Evolutionary conservation across 2,329 filamentous ascomycete genomes (phyloP).

Genomic region (Neocatenulostroma microsporum): DNA sequence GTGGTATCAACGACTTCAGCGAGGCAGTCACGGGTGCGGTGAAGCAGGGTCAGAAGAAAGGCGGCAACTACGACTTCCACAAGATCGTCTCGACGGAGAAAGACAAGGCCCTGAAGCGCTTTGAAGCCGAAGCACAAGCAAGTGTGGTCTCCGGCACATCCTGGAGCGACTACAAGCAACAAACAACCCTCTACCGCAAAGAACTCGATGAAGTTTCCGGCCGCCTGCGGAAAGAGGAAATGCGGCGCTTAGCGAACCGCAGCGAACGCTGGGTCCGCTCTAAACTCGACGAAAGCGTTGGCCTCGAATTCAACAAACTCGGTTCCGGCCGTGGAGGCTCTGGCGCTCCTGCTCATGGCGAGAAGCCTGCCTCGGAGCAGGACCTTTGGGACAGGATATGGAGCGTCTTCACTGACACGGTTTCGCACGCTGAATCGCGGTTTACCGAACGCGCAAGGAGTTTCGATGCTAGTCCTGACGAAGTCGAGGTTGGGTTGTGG

Average conservation of each 20-base stretch:
- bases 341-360: conserved; percentile 69
- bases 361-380: conserved; percentile 66
- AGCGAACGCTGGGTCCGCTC: conserved; percentile 92
- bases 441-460: conserved; percentile 85
- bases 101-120: conserved; percentile 63
- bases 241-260: conserved; percentile 81
- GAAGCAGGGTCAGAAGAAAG: conserved; percentile 87
- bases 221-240: conserved; percentile 84
- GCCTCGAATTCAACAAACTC: conserved; percentile 91
- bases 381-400: conserved; percentile 96
- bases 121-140: conserved; percentile 65
- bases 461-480: conserved; percentile 84
- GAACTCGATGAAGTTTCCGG: conserved; percentile 84
- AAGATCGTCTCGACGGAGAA: conserved; percentile 85
- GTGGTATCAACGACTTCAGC: conserved; percentile 73
- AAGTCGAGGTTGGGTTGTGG: conserved; percentile 90
- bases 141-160: conserved; percentile 68
- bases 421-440: conserved; percentile 73
- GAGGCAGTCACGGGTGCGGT: conserved; percentile 81
- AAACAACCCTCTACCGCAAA: conserved; percentile 73
- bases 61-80: conserved; percentile 85
- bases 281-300: conserved; percentile 76
- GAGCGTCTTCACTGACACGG: conserved; percentile 72
- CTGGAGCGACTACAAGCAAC: conserved; percentile 82
- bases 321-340: conserved; percentile 78